phyloP scores from a whole-genome alignment of 75 land plant species.

The Sequoiadendron giganteum region DNA sequence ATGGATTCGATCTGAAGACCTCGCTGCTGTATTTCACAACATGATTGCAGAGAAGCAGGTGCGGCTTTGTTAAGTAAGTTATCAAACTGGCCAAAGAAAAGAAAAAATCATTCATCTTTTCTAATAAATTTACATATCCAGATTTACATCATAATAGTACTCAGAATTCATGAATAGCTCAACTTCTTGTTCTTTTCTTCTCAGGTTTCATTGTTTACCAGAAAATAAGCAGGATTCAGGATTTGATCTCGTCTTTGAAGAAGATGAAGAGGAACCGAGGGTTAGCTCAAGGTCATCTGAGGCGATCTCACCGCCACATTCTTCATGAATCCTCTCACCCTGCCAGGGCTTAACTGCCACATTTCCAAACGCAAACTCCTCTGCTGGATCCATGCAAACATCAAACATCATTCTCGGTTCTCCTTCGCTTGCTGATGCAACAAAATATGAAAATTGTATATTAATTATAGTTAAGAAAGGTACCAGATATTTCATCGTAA shows the following conservation, averaged over 20 bases:
- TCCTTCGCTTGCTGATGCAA: not conserved
- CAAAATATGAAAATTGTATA: not conserved
- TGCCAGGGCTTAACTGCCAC: conserved; percentile 75
- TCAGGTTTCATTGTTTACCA: not conserved
- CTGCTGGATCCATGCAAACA: conserved; percentile 37
- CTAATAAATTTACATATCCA: not conserved
- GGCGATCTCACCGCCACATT: conserved; percentile 28
- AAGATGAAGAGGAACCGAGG: conserved; percentile 40
- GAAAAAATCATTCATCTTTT: not conserved
- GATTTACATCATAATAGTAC: not conserved
- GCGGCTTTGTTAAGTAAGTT: not conserved
- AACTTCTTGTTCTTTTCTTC: not conserved
- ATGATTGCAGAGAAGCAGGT: conserved; percentile 6
- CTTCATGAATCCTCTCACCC: conserved; percentile 81
- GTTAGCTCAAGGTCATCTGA: conserved; percentile 75
- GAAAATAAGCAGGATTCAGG: not conserved
- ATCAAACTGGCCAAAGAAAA: not conserved
- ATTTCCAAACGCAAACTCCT: conserved; percentile 71
- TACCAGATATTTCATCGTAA: not conserved
- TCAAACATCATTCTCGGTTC: conserved; percentile 22
- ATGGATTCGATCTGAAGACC: not conserved
- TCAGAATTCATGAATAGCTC: not conserved
- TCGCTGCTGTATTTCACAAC: not conserved
- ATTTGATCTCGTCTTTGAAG: not conserved
- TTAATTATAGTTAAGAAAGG: not conserved